These are phyloP conservation scores for Phoenix dactylifera DNA, from an alignment of 176 grass and related monocot genomes.

Conservation along the genomic window DNA sequence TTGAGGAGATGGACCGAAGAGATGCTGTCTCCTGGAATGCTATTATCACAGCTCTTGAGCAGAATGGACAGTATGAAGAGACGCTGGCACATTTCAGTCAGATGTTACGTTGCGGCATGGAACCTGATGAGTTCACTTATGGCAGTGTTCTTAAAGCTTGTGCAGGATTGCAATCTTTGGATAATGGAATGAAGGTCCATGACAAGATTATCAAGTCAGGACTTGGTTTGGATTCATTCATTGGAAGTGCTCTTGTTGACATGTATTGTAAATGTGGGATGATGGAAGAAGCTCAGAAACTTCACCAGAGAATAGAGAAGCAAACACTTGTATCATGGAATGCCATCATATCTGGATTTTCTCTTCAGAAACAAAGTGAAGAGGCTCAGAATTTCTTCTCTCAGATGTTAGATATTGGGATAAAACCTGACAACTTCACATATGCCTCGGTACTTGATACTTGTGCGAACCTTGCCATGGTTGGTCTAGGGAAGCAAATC, in stretches of 20 bases:
- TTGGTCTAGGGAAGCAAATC: conserved; percentile 69
- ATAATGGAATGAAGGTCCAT: conserved; percentile 62
- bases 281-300: conserved; percentile 62
- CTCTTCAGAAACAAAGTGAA: conserved; percentile 65
- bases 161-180: conserved; percentile 60
- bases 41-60: conserved; percentile 66
- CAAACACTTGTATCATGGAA: conserved; percentile 67
- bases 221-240: conserved; percentile 57
- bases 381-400: conserved; percentile 66
- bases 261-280: conserved; percentile 88
- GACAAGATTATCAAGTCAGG: conserved; percentile 76
- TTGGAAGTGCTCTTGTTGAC: conserved; percentile 64
- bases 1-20: conserved; percentile 60
- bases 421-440: conserved; percentile 62
- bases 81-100: conserved; percentile 59
- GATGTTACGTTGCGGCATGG: conserved; percentile 54
- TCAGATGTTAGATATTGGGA: conserved; percentile 48
- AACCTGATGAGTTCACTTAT: conserved; percentile 79
- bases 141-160: conserved; percentile 85
- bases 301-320: conserved; percentile 56
- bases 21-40: conserved; percentile 82
- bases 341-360: conserved; percentile 81
- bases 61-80: conserved; percentile 50
- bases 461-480: conserved; percentile 71
- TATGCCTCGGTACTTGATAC: conserved; percentile 70